These are phyloP conservation scores for Claviceps spartinae DNA, from an alignment of 2,329 filamentous ascomycete species.

Conservation along the genomic window DNA sequence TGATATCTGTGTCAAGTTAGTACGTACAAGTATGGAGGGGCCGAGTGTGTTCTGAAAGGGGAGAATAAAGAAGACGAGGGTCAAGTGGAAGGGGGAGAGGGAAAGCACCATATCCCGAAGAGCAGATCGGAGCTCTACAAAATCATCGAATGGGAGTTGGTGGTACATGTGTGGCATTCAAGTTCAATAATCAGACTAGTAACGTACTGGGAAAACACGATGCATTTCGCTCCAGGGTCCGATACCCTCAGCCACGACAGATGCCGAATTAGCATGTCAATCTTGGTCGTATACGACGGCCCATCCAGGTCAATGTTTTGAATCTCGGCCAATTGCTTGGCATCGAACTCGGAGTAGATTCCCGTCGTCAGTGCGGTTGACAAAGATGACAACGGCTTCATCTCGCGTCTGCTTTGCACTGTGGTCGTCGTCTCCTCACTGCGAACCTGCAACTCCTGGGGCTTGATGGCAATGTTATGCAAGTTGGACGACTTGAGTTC, in stretches of 20 bases:
- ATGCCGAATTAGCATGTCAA: constrained; percentile 72
- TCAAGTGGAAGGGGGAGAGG: neutral
- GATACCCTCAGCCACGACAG: constrained; percentile 72
- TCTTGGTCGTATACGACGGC: constrained; percentile 74
- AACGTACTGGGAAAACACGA: constrained; percentile 74
- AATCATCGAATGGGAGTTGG: too few relatives aligned
- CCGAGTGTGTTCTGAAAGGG: too few relatives aligned
- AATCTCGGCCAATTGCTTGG: constrained; percentile 61
- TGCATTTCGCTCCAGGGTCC: constrained; percentile 77
- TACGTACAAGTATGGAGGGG: neutral
- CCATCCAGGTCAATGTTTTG: constrained; percentile 63
- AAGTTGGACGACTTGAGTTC: constrained; percentile 53
- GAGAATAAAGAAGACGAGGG: neutral
- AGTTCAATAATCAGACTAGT: neutral
- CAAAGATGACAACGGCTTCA: constrained; percentile 9
- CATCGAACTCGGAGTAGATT: constrained; percentile 70
- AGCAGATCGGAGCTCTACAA: too few relatives aligned
- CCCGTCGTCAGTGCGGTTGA: constrained; percentile 11
- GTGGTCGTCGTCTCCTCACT: constrained; percentile 11
- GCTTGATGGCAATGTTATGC: constrained; percentile 75
- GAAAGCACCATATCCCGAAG: neutral
- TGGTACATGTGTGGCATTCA: too few relatives aligned
- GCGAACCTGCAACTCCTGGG: constrained; percentile 56
- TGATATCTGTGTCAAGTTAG: constrained; percentile 35
- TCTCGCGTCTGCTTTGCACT: constrained; percentile 8